Evolutionary conservation across 225 moss, liverwort and hornwort genomes (phyloP).

Genomic region (Rhytidiadelphus loreus): DNA sequence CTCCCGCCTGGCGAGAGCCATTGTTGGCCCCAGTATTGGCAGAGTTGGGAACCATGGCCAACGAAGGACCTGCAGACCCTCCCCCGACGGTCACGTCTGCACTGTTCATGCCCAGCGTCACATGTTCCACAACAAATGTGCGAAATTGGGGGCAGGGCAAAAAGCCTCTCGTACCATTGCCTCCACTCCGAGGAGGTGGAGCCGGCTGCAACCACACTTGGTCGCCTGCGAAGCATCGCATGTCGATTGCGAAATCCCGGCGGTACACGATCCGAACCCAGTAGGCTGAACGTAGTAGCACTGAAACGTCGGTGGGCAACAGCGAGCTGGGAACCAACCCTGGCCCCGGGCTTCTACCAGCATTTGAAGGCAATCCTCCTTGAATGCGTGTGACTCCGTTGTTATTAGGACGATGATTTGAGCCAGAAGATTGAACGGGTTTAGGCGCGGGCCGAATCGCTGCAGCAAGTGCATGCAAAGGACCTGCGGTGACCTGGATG

Average conservation of each 20-base stretch:
- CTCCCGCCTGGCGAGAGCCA: slow-evolving; percentile 25
- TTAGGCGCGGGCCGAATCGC: slow-evolving; percentile 77
- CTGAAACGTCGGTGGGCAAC: slow-evolving; percentile 90
- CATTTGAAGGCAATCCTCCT: slow-evolving; percentile 55
- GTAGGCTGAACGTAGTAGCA: slow-evolving; percentile 72
- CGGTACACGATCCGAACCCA: slow-evolving; percentile 97
- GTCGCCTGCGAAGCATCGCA: slow-evolving; percentile 91
- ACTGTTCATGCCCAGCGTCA: slow-evolving; percentile 53
- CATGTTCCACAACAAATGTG: slow-evolving; percentile 92
- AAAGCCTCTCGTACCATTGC: slow-evolving; percentile 53
- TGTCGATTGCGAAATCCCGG: slow-evolving; percentile 87
- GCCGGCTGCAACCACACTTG: slow-evolving; percentile 98
- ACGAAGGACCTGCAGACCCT: slow-evolving; percentile 13
- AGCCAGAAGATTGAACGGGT: slow-evolving; percentile 47
- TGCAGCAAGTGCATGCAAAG: slow-evolving; percentile 83
- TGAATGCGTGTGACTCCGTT: slow-evolving; percentile 30
- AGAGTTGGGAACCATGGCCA: slow-evolving; percentile 1
- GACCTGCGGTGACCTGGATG: slow-evolving; percentile 78
- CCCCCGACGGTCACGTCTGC: slow-evolving; percentile 38
- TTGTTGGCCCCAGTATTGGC: slow-evolving; percentile 7
- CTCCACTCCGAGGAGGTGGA: slow-evolving; percentile 62
- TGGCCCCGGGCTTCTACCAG: slow-evolving; percentile 59
- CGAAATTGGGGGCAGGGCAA: slow-evolving; percentile 96
- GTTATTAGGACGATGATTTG: slow-evolving; percentile 21
- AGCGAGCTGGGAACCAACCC: slow-evolving; percentile 85